phyloP scores from a whole-genome alignment of 106 monocot species.

The Apostasia shenzhenica region DNA sequence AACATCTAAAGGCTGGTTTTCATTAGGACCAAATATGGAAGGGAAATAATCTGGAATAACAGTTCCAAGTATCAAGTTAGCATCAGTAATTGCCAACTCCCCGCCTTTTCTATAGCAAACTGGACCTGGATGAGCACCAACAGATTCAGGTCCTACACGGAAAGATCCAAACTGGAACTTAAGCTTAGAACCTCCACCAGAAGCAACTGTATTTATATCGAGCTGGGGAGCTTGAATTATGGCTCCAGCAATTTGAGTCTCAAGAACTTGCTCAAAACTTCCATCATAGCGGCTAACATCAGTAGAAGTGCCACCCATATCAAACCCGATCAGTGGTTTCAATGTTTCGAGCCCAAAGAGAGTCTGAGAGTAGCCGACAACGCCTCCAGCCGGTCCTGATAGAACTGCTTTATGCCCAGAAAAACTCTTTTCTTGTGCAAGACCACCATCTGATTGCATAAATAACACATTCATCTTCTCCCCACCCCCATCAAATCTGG shows the following conservation, averaged over 20 bases:
- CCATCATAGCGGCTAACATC: conserved; percentile 91
- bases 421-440: conserved; percentile 78
- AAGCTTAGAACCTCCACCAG: conserved; percentile 97
- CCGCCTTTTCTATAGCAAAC: conserved; percentile 96
- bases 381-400: conserved; percentile 94
- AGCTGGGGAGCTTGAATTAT: conserved; percentile 97
- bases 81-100: conserved; percentile 87
- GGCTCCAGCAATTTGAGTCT: conserved; percentile 87
- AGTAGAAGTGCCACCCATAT: conserved; percentile 98
- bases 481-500: conserved; percentile 65
- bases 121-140: conserved; percentile 99
- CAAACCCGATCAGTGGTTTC: conserved; percentile 89
- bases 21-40: conserved; percentile 85
- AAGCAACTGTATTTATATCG: conserved; percentile 95
- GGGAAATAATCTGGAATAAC: conserved; percentile 89
- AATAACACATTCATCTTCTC: conserved; percentile 83
- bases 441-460: conserved; percentile 97
- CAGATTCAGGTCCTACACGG: conserved; percentile 91
- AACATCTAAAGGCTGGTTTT: conserved; percentile 83
- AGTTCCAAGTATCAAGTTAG: conserved; percentile 80
- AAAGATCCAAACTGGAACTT: conserved; percentile 93
- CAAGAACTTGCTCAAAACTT: conserved; percentile 84
- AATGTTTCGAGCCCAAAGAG: conserved; percentile 73
- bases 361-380: conserved; percentile 94
- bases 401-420: conserved; percentile 92